Evolutionary conservation across 1,139 yeast genomes (phyloP), one percentile per base, ranked within the genome.

Genomic region (Yamadazyma taylorii): DNA sequence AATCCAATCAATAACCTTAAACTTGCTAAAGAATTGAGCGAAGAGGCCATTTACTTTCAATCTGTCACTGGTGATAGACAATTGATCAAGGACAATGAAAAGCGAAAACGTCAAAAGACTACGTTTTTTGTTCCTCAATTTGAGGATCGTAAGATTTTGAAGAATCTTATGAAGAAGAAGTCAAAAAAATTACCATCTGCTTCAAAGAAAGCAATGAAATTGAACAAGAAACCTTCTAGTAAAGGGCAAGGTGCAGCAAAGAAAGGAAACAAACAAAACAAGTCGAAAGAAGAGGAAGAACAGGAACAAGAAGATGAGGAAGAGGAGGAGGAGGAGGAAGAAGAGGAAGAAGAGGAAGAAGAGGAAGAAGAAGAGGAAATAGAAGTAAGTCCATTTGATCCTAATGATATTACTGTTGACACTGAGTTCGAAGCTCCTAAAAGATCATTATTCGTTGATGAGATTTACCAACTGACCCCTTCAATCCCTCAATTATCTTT

Each of bases 1-100:
- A 32, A 2, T 10, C 14, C 24, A 14, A 33, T 13, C 4, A 12
- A 24, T 7, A 29, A 28, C 11, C 32, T 28, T 13, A 23, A 26
- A 6, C 27, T 36, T 4, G 23, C 47, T 17, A 30, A 47, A 10
- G 41, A 37, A 14, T 45, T 63, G 8, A 32, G 54, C 24, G 61
- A 50, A 24, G 66, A 61, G 27, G 61, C 73, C 0, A 56, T 55
- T 9, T 65, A 66, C 46, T 69, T 69, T 39, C 73, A 68, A 47
- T 56, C 67, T 22, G 62, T 67, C 11, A 59, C 65, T 3, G 75
- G 74, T 14, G 63, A 68, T 39, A 57, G 59, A 14, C 50, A 55
- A 33, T 35, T 50, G 17, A 53, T 69, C 9, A 55, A 56, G 39
- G 52, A 48, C 13, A 71, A 72, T 11, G 63, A 55, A 26, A 66